phyloP scores from a whole-genome alignment of 306 rosid genomes.

The Lathyrus sativus region DNA sequence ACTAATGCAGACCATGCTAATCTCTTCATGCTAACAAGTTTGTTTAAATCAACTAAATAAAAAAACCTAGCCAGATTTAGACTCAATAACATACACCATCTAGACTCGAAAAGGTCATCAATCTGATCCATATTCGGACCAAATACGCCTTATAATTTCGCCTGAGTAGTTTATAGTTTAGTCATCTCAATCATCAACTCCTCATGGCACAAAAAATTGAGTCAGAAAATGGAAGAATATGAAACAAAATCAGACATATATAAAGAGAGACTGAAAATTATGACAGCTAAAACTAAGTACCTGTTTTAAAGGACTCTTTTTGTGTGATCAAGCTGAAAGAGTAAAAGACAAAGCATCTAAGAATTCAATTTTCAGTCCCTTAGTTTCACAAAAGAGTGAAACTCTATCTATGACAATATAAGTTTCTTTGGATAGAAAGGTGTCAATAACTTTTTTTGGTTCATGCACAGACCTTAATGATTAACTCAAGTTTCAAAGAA shows the following conservation, averaged over 20 bases:
- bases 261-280: slow-evolving; percentile 6
- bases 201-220: slow-evolving; percentile 21
- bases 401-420: slow-evolving; percentile 23
- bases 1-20: slow-evolving; percentile 13
- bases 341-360: slow-evolving; percentile 32
- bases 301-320: slow-evolving; percentile 33
- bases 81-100: neutral
- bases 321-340: slow-evolving; percentile 17
- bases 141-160: neutral
- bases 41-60: slow-evolving; percentile 21
- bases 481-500: slow-evolving; percentile 41
- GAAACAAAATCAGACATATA: slow-evolving; percentile 12
- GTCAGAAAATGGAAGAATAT: slow-evolving; percentile 28
- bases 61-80: neutral
- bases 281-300: slow-evolving; percentile 37
- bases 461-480: slow-evolving; percentile 34
- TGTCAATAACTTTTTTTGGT: slow-evolving; percentile 48
- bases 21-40: slow-evolving; percentile 24
- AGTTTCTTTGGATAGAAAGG: slow-evolving; percentile 58
- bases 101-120: neutral
- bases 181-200: slow-evolving; percentile 31
- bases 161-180: neutral
- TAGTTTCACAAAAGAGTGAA: slow-evolving; percentile 49
- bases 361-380: slow-evolving; percentile 45
- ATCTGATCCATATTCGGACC: neutral